These are phyloP conservation scores for Trametes cubensis DNA, from an alignment of 768 basidiomycete species.

Conservation along the genomic window DNA sequence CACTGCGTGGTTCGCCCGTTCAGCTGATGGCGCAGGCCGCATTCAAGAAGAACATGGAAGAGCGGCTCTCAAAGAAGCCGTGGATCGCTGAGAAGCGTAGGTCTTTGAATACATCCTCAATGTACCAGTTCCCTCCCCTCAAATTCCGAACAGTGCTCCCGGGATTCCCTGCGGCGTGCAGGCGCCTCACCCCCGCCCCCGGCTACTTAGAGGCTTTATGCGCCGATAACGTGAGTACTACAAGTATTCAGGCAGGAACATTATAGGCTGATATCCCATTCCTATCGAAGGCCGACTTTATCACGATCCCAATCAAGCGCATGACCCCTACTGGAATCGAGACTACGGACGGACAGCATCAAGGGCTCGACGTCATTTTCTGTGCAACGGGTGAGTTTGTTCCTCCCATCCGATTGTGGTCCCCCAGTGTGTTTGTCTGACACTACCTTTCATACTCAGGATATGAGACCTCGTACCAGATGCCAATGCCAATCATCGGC, in stretches of 20 bases:
- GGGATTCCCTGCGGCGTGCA: conserved; percentile 58
- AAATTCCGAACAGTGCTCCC: conserved; percentile 51
- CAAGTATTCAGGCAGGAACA: too few species aligned
- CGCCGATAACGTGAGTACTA: conserved; percentile 53
- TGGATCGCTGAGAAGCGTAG: conserved; percentile 60
- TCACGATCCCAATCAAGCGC: conserved; percentile 51
- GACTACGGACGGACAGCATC: conserved; percentile 53
- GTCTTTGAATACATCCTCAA: conserved; percentile 17
- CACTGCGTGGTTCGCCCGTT: conserved; percentile 43
- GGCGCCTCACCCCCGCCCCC: conserved; percentile 66
- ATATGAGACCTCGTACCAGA: conserved; percentile 53
- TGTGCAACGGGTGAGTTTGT: conserved; percentile 73
- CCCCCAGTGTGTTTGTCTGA: neutral
- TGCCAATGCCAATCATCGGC: conserved; percentile 55
- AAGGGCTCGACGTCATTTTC: conserved; percentile 60
- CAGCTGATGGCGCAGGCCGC: conserved; percentile 39
- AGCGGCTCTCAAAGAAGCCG: conserved; percentile 56
- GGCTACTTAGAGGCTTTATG: conserved; percentile 69
- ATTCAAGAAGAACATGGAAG: conserved; percentile 50
- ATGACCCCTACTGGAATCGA: conserved; percentile 59
- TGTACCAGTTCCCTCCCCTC: neutral
- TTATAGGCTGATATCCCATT: neutral
- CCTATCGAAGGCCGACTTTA: conserved; percentile 50
- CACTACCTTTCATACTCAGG: conserved; percentile 38
- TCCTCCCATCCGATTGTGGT: too few species aligned